Evolutionary conservation across 805 yeast genomes (phyloP).

Genomic region (Zygotorulaspora florentina): DNA sequence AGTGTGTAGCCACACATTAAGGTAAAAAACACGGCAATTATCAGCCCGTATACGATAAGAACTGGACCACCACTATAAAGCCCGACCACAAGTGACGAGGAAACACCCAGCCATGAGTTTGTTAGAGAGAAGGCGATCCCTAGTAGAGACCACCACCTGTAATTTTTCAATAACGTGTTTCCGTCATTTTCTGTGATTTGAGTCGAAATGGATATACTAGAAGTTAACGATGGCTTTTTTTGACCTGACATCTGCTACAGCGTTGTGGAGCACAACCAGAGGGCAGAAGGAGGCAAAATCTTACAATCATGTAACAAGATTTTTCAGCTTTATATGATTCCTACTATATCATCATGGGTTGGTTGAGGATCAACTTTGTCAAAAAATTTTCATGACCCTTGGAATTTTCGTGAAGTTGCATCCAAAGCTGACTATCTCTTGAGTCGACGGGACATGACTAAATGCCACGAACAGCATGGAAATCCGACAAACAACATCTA

Average conservation of each 20-base stretch:
- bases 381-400: not conserved
- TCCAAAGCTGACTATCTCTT: not conserved
- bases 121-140: constrained; percentile 61
- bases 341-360: too few relatives aligned
- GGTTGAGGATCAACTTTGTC: not conserved
- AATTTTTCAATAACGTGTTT: constrained; percentile 25
- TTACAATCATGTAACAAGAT: too few relatives aligned
- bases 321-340: too few relatives aligned
- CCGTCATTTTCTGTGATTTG: not conserved
- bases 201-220: not conserved
- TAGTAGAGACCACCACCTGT: constrained; percentile 44
- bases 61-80: constrained; percentile 57
- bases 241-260: not conserved
- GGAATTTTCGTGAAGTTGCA: not conserved
- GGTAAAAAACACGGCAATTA: constrained; percentile 47
- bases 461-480: not conserved
- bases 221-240: not conserved
- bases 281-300: too few relatives aligned
- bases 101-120: constrained; percentile 58
- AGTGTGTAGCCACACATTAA: constrained; percentile 46
- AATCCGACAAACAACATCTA: not conserved
- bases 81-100: constrained; percentile 53
- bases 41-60: constrained; percentile 52
- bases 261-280: not conserved
- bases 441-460: constrained; percentile 1